These are phyloP conservation scores for Fusarium tricinctum DNA, from an alignment of 2,329 filamentous ascomycete genomes.

Conservation along the genomic window DNA sequence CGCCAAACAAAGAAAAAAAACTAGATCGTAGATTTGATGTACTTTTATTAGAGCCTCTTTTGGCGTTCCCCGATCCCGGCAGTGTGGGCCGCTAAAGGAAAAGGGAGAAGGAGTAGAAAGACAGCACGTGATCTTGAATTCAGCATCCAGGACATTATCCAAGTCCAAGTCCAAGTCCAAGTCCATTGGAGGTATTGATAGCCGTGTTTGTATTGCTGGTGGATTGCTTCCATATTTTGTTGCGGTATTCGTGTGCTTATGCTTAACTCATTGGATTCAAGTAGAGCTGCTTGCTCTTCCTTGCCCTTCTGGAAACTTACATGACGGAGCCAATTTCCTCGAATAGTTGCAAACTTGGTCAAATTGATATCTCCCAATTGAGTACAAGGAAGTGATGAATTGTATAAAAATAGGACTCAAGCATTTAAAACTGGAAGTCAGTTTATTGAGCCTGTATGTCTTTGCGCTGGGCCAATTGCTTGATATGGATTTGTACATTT, in stretches of 20 bases:
- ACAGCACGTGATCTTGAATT: neutral
- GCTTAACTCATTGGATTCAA: no score
- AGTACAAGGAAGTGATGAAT: neutral
- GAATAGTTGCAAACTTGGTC: neutral
- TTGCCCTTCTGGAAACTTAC: no score
- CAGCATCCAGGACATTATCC: neutral
- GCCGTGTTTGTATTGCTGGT: no score
- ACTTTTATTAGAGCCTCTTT: conserved; percentile 28
- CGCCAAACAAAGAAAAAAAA: conserved; percentile 31
- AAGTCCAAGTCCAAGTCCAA: no score
- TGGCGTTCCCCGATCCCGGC: conserved; percentile 12
- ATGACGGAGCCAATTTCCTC: neutral
- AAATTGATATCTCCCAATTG: neutral
- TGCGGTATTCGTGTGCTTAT: no score
- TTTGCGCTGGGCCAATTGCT: neutral
- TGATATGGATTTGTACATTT: neutral
- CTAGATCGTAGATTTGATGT: conserved; percentile 38
- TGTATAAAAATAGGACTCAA: neutral
- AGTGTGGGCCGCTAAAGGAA: conserved; percentile 37
- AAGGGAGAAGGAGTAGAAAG: conserved; percentile 12
- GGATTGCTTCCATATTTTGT: no score
- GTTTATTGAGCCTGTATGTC: neutral
- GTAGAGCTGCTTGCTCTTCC: no score
- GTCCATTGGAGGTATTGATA: no score
- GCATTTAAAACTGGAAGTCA: neutral